Evolutionary conservation across 176 grass and related monocot species (phyloP), one percentile per base, ranked within the genome.

Genomic region (Bothriochloa decipiens): DNA sequence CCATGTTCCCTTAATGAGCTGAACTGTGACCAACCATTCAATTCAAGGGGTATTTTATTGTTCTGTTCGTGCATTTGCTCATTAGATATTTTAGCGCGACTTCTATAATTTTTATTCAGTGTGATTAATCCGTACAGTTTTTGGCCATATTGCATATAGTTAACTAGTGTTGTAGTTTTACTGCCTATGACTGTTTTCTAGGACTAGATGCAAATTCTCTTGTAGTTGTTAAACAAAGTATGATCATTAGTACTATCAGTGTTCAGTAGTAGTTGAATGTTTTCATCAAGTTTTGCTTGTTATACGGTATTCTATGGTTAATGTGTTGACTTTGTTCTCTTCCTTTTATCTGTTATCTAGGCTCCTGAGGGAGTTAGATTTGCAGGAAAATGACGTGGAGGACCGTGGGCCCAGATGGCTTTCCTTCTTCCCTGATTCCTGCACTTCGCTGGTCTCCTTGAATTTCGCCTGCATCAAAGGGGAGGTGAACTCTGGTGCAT

Each of bases 351-450:
- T 87, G 18, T 23, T 88, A 29, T 64, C 33, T 78, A 97, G 95
- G 80, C 50, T 77, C 50, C 85, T 97, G 62, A 90, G 81, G 78
- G 92, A 97, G 78, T 75, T 97, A 74, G 95, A 97, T 90, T 91
- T 97, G 83, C 95, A 97, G 83, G 95, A 97, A 92, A 97, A 94
- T 90, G 91, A 97, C 25, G 80, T 97, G 83, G 92, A 94, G 20
- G 95, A 97, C 88, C 90, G 81, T 75, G 92, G 92, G 81, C 82
- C 88, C 61, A 87, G 89, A 57, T 97, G 95, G 95, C 90, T 97
- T 23, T 85, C 70, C 37, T 89, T 90, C 92, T 97, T 97, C 86
- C 92, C 90, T 74, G 90, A 97, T 82, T 92, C 92, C 65, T 94
- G 88, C 81, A 94, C 92, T 77, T 94, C 95, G 0, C 81, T 97